Percentiles rank a stretch among this genome's conserved stretches.
phyloP scores from a whole-genome alignment of 441 rosid species.

The Populus hybrid region DNA sequence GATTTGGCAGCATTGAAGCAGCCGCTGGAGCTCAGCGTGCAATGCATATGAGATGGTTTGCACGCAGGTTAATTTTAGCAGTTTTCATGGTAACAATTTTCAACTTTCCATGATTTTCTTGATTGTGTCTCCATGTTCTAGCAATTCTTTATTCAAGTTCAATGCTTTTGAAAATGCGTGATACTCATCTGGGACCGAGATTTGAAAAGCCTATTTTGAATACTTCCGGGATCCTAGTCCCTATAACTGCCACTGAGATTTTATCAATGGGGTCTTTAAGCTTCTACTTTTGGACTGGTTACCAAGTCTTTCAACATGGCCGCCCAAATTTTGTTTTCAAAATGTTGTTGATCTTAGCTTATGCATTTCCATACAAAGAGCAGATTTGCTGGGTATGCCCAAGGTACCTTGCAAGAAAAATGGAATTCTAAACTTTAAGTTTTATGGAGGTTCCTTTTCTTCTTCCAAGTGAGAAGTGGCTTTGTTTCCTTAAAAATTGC shows the following conservation, averaged over 20 bases:
- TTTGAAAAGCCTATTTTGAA: neutral
- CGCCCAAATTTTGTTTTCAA: neutral
- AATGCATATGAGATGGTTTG: conserved; percentile 97
- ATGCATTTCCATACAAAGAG: neutral
- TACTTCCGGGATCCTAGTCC: neutral
- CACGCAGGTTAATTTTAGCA: conserved; percentile 76
- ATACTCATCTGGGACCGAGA: neutral
- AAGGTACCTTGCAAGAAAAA: neutral
- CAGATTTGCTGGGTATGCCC: neutral
- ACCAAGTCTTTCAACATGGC: neutral
- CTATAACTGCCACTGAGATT: neutral
- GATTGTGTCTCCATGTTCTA: neutral
- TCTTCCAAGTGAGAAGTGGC: neutral
- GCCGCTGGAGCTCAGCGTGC: conserved; percentile 68
- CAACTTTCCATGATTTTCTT: neutral
- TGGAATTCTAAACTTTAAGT: neutral
- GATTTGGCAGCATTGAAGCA: conserved; percentile 57
- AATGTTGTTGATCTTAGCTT: neutral
- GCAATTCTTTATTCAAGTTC: neutral
- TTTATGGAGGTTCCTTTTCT: neutral
- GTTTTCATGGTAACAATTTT: conserved; percentile 55
- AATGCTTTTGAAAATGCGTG: neutral
- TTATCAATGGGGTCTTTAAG: neutral
- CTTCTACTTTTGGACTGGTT: neutral
- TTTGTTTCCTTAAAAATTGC: neutral